These are phyloP conservation scores for Ceriops zippeliana DNA, from an alignment of 345 rosid genomes.

Conservation along the genomic window DNA sequence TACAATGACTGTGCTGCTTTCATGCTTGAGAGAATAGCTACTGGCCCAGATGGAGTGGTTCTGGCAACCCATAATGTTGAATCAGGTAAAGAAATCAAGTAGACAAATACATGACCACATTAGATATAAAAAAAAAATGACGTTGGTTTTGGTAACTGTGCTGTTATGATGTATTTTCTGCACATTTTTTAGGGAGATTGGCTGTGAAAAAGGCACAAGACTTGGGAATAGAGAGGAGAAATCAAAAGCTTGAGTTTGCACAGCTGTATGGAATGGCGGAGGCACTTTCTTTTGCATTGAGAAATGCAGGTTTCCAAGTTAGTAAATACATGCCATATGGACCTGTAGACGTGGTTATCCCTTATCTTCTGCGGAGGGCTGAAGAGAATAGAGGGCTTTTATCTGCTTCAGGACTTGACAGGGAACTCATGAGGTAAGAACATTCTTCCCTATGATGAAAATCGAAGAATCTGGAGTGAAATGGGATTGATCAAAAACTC, in stretches of 20 bases:
- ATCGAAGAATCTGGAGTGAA: neutral
- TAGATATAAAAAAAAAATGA: neutral
- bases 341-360: constrained; percentile 63
- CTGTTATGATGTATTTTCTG: neutral
- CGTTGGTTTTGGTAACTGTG: neutral
- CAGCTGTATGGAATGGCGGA: constrained; percentile 93
- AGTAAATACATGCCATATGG: constrained; percentile 92
- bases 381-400: constrained; percentile 88
- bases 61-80: constrained; percentile 91
- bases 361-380: constrained; percentile 81
- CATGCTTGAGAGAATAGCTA: constrained; percentile 57
- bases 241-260: constrained; percentile 66
- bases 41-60: constrained; percentile 57
- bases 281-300: constrained; percentile 64
- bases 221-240: constrained; percentile 48
- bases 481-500: no score
- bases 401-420: constrained; percentile 58
- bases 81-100: constrained; percentile 40
- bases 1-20: constrained; percentile 71
- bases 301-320: constrained; percentile 79
- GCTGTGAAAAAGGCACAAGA: constrained; percentile 61
- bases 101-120: neutral
- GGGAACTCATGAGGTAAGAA: constrained; percentile 61
- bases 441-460: neutral
- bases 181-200: constrained; percentile 46